Evolutionary conservation across 192 early-diverging fungal genomes (phyloP).

Genomic region (Coemansia reversa): DNA sequence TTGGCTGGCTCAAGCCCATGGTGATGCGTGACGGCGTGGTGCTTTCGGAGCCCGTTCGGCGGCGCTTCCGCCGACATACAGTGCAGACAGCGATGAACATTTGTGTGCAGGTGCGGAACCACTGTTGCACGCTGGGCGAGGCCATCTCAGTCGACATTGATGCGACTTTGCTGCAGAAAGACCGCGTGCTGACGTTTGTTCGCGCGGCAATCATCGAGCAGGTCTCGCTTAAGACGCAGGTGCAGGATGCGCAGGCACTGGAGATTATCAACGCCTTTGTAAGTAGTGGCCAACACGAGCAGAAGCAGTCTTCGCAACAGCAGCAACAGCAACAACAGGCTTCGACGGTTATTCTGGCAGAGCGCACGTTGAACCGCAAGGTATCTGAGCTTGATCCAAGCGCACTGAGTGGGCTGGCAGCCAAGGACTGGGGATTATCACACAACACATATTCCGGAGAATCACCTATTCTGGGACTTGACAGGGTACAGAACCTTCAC

Average conservation of each 20-base stretch:
- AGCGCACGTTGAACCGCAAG: slow-evolving; percentile 54
- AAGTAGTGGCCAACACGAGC: slow-evolving; percentile 1
- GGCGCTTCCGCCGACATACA: slow-evolving; percentile 36
- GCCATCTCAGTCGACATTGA: slow-evolving; percentile 48
- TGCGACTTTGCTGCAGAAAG: slow-evolving; percentile 50
- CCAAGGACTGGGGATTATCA: slow-evolving; percentile 32
- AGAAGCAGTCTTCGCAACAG: not conserved
- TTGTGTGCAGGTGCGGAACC: slow-evolving; percentile 52
- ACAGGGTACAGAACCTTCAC: slow-evolving; percentile 40
- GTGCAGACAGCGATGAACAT: slow-evolving; percentile 53
- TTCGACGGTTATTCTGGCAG: slow-evolving; percentile 43
- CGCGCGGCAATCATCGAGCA: slow-evolving; percentile 51
- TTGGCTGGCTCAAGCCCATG: slow-evolving; percentile 55
- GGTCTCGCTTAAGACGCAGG: slow-evolving; percentile 45
- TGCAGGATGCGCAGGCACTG: slow-evolving; percentile 27
- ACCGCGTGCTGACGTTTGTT: slow-evolving; percentile 52
- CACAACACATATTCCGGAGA: not conserved
- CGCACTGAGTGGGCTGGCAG: slow-evolving; percentile 8
- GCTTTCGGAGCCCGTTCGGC: slow-evolving; percentile 32
- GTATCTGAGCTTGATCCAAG: slow-evolving; percentile 43
- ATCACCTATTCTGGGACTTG: slow-evolving; percentile 23
- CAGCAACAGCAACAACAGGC: slow-evolving; percentile 3
- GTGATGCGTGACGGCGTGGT: slow-evolving; percentile 53
- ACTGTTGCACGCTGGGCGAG: slow-evolving; percentile 54
- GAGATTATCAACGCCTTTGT: slow-evolving; percentile 35